Percentiles rank a stretch among this genome's conserved stretches.
Conservation (phyloP, 2,329 filamentous ascomycete genomes). For the Corynespora cassiicola region DNA sequence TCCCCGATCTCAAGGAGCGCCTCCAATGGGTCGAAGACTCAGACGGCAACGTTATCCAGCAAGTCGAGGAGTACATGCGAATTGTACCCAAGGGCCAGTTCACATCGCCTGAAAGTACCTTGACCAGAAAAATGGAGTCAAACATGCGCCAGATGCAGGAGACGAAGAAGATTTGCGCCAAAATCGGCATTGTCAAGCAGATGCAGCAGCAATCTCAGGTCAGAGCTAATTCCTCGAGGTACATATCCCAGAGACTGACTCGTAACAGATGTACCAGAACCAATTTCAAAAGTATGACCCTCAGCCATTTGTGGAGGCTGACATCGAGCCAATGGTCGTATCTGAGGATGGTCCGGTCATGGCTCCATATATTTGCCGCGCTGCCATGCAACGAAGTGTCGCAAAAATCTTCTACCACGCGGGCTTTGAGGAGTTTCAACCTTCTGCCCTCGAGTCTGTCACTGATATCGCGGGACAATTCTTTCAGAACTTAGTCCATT, state of each 20-base stretch:
- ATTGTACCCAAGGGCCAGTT: slow-evolving; percentile 80
- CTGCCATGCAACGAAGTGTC: slow-evolving; percentile 86
- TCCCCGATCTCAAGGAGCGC: slow-evolving; percentile 81
- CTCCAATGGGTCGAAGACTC: slow-evolving; percentile 89
- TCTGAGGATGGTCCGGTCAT: slow-evolving; percentile 89
- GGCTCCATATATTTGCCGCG: slow-evolving; percentile 79
- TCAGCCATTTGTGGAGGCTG: slow-evolving; percentile 84
- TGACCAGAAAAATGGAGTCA: slow-evolving; percentile 81
- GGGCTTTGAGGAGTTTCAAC: slow-evolving; percentile 96
- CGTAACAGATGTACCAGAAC: slow-evolving; percentile 84
- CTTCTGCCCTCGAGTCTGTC: slow-evolving; percentile 87
- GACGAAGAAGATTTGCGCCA: slow-evolving; percentile 92
- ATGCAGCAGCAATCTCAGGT: slow-evolving; percentile 99
- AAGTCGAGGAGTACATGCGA: slow-evolving; percentile 82
- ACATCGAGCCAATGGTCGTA: slow-evolving; percentile 87
- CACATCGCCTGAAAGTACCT: slow-evolving; percentile 72
- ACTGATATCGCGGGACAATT: slow-evolving; percentile 91
- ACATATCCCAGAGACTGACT: slow-evolving; percentile 15
- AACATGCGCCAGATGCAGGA: slow-evolving; percentile 97
- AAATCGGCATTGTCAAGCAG: slow-evolving; percentile 97
- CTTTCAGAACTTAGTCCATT: slow-evolving; percentile 81
- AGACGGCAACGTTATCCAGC: slow-evolving; percentile 87
- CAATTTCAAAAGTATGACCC: slow-evolving; percentile 97
- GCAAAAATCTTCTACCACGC: slow-evolving; percentile 95
- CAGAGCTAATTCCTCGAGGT: slow-evolving; percentile 40